These are phyloP conservation scores for Evernia prunastri DNA, from an alignment of 495 filamentous ascomycete species.

Conservation along the genomic window DNA sequence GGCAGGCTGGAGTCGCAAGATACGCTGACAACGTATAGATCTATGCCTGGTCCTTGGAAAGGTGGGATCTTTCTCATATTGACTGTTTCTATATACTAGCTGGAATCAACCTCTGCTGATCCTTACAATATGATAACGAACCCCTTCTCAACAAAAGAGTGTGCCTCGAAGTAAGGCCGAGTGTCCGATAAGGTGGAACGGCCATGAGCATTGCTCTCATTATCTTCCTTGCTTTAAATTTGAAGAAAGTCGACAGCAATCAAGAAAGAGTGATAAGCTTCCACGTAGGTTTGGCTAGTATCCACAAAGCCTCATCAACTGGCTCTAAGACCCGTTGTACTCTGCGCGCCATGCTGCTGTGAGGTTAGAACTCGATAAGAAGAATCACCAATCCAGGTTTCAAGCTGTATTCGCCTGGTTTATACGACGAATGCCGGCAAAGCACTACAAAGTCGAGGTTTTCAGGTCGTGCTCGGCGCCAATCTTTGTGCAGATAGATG, in stretches of 20 bases:
- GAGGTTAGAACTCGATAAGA: not conserved
- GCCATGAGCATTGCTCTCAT: too few relatives aligned
- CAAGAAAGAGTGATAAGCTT: conserved; percentile 4
- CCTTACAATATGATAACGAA: too few relatives aligned
- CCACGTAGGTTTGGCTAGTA: not conserved
- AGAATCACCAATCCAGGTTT: not conserved
- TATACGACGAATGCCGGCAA: not conserved
- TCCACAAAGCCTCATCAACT: not conserved
- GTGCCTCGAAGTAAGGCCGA: too few relatives aligned
- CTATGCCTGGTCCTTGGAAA: too few relatives aligned
- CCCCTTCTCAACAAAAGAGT: too few relatives aligned
- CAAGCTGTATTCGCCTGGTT: not conserved
- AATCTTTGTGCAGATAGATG: not conserved
- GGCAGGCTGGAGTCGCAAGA: too few relatives aligned
- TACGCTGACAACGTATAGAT: too few relatives aligned
- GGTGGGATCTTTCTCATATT: too few relatives aligned
- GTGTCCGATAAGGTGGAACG: too few relatives aligned
- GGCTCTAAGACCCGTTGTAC: not conserved
- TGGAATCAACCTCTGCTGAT: too few relatives aligned
- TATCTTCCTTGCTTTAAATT: too few relatives aligned
- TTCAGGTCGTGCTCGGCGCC: not conserved
- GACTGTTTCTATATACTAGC: too few relatives aligned
- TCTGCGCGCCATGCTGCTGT: not conserved
- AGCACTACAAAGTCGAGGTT: not conserved
- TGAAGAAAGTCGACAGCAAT: not conserved